Base-by-base conservation (phyloP, 768 basidiomycete genomes). In the Phylloporus sp. region DNA sequence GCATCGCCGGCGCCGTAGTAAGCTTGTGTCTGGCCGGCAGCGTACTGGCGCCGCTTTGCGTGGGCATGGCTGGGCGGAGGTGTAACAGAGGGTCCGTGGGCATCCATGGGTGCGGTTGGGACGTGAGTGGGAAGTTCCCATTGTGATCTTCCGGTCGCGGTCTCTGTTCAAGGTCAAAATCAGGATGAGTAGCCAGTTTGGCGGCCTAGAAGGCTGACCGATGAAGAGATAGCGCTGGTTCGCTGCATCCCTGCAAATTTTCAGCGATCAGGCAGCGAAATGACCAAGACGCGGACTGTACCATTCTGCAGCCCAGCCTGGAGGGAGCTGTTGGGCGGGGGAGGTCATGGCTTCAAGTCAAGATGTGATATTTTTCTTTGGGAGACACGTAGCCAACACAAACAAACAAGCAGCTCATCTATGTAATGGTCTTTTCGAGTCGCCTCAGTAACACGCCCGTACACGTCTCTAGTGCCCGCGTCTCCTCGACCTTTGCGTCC, bases 251-350 rank as follows among this genome's bases (percentile, higher is more conserved):
- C 91, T 93, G 62, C 34, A 49, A 23, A 49, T 44, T 45, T 52
- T 59, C 49, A 64, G 44, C 43, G 54, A 49, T 41, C n/a, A 31
- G 6, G 14, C 26, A 13, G 31, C 1, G 7, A 14, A 2, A 1
- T n/a, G n/a, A n/a, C n/a, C 2, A 2, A n/a, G 47, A 33, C 2
- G 36, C 29, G 38, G 15, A 42, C 67, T 73, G 55, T 63, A 90
- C 94, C 94, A 96, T 76, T 94, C 86, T 63, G 90, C 88, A 53
- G 78, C 75, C 94, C 94, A 96, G 33, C 93, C 94, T 53, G 85
- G 86, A 49, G 94, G 94, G 29, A 96, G 69, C 65, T 89, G 81
- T 61, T 81, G 78, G n/a, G 66, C 57, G 34, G 73, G 73, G 34
- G 72, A 70, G 34, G 77, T 66, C 76, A 77, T 77, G 29, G 23